A percentile compares a stretch with the other conserved stretches of the same genome.
phyloP scores from a whole-genome alignment of 1,139 yeast genomes.

The Meyerozyma athensensis region DNA sequence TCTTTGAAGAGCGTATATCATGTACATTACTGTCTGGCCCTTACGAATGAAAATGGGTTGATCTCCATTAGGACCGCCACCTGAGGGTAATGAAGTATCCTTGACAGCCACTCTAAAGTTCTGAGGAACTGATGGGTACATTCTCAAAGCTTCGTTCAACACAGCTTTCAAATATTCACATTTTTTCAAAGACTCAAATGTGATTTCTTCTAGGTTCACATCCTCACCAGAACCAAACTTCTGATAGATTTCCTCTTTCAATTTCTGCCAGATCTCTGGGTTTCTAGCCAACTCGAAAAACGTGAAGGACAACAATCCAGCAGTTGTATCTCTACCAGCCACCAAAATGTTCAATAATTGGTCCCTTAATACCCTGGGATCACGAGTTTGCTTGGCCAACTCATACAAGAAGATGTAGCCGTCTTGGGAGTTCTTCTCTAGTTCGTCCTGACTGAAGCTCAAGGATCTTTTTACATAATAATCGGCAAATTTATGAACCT shows the following conservation, averaged over 20 bases:
- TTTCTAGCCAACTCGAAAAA: conserved; percentile 10
- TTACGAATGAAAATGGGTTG: conserved; percentile 12
- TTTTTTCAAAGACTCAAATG: conserved; percentile 12
- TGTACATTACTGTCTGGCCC: conserved; percentile 12
- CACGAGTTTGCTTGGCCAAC: conserved; percentile 11
- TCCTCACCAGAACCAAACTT: conserved; percentile 9
- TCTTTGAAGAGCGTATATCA: conserved; percentile 11
- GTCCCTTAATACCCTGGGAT: conserved; percentile 12
- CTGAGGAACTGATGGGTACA: conserved; percentile 13
- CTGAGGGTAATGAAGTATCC: conserved; percentile 13
- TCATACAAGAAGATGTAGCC: conserved; percentile 12
- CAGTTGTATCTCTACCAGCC: conserved; percentile 14
- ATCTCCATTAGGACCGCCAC: conserved; percentile 11
- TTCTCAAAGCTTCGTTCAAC: conserved; percentile 12
- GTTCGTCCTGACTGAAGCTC: conserved; percentile 6
- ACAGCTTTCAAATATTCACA: conserved; percentile 14
- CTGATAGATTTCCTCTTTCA: conserved; percentile 9
- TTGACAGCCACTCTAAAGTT: conserved; percentile 12
- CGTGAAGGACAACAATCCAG: conserved; percentile 11
- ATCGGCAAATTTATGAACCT: conserved; percentile 12
- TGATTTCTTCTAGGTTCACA: conserved; percentile 7
- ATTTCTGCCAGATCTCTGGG: conserved; percentile 10
- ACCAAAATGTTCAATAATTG: conserved; percentile 13
- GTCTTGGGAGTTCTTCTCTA: conserved; percentile 7
- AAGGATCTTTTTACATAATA: conserved; percentile 10